Conservation (phyloP, 2,329 filamentous ascomycete species). For the Cladophialophora immunda region DNA sequence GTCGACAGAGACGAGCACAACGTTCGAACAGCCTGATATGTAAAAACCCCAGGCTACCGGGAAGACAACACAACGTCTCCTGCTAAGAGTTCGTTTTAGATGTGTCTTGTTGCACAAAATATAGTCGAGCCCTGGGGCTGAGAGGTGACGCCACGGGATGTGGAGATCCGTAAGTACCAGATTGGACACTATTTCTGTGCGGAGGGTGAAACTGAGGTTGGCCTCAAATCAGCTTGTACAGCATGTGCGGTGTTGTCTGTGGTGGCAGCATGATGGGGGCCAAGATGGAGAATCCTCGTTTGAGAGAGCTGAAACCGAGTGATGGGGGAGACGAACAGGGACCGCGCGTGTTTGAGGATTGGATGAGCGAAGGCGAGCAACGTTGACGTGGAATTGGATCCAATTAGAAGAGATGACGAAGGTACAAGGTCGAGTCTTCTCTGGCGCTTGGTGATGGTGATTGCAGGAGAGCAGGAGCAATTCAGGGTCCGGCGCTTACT, state of each 20-base stretch:
- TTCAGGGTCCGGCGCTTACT: slow-evolving; percentile 33
- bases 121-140: slow-evolving; percentile 17
- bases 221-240: slow-evolving; percentile 23
- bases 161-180: slow-evolving; percentile 19
- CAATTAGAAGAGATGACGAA: slow-evolving; percentile 24
- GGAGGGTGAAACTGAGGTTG: slow-evolving; percentile 24
- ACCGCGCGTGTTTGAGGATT: slow-evolving; percentile 34
- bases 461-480: slow-evolving; percentile 30
- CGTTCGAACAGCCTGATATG: slow-evolving; percentile 10
- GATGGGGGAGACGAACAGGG: slow-evolving; percentile 8
- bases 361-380: slow-evolving; percentile 9
- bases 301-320: slow-evolving; percentile 29
- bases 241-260: slow-evolving; percentile 12
- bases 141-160: slow-evolving; percentile 23
- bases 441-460: slow-evolving; percentile 37
- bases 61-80: slow-evolving; percentile 20
- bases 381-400: slow-evolving; percentile 17
- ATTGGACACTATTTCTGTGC: slow-evolving; percentile 33
- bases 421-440: slow-evolving; percentile 20
- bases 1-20: slow-evolving; percentile 4
- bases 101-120: slow-evolving; percentile 17
- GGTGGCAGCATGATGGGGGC: slow-evolving; percentile 16
- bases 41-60: slow-evolving; percentile 25
- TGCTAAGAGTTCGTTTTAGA: slow-evolving; percentile 15
- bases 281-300: slow-evolving; percentile 9